These are phyloP conservation scores for Leucogyrophana mollusca DNA, from an alignment of 768 basidiomycete genomes.

Conservation along the genomic window DNA sequence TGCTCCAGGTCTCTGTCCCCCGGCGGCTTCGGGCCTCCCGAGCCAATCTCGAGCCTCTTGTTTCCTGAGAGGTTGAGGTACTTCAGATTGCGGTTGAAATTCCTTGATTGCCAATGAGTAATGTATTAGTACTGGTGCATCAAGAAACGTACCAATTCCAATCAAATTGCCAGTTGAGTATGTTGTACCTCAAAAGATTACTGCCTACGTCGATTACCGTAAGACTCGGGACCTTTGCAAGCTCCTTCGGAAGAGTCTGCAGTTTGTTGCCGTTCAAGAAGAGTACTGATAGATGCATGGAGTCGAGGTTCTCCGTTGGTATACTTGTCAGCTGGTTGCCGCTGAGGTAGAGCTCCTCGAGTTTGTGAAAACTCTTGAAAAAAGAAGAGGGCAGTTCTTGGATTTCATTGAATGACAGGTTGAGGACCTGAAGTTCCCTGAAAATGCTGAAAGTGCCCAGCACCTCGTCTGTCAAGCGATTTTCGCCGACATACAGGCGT, in stretches of 20 bases:
- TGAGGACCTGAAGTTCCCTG: conserved; percentile 76
- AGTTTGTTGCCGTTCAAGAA: conserved; percentile 94
- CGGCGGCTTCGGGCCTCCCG: conserved; percentile 44
- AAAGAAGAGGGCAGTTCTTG: conserved; percentile 82
- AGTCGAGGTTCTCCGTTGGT: conserved; percentile 84
- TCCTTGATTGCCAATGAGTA: conserved; percentile 51
- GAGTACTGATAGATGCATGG: conserved; percentile 68
- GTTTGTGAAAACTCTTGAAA: conserved; percentile 62
- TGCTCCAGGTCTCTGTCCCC: conserved; percentile 24
- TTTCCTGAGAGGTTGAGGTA: conserved; percentile 98
- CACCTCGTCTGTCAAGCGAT: conserved; percentile 76
- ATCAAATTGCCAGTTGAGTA: conserved; percentile 97
- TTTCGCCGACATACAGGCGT: conserved; percentile 87
- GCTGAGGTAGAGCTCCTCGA: conserved; percentile 89
- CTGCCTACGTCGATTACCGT: conserved; percentile 89
- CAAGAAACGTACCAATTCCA: conserved; percentile 85
- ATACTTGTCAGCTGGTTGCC: conserved; percentile 93
- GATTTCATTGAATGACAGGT: conserved; percentile 93
- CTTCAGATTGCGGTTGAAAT: conserved; percentile 89
- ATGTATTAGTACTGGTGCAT: not conserved
- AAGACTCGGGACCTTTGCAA: conserved; percentile 79
- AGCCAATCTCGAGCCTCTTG: conserved; percentile 93
- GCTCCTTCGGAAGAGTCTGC: conserved; percentile 87
- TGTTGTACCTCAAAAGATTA: conserved; percentile 94
- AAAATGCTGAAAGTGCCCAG: conserved; percentile 75